Evolutionary conservation across 2,329 filamentous ascomycete genomes (phyloP), one percentile per base, ranked within the genome.

Genomic region (Mariannaea sp.): DNA sequence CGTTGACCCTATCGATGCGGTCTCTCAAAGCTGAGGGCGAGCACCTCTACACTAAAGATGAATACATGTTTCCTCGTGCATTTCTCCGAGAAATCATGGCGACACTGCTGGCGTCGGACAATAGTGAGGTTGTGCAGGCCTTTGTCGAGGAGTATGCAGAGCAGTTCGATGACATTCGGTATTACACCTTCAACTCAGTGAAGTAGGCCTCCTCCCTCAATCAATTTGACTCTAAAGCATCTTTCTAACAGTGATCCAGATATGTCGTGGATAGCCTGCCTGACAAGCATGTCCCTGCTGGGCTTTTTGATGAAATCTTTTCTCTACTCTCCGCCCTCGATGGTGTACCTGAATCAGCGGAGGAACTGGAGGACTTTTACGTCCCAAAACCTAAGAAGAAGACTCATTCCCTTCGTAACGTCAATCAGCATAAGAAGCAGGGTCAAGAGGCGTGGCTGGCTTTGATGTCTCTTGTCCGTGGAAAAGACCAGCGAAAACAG

Each of bases 371-470:
- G 56, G 80, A 85, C 58, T 90, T 90, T 67, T 93, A 87, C 67
- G 75, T 86, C 39, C 74, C 80, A 33, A 73, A 80, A 45, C 86
- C 88, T 7, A 79, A 81, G 63, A 88, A 88, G 70, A 86, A 84
- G 65, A 85, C 85, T 50, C 86, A 90, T 60, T 74, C 80, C 13
- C 75, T 92, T 10, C 78, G 79, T 40, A 89, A 87, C 3, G 73
- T 88, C 6, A 79, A 80, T 12, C 81, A 87, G 54, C 89, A 92
- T 74, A 93, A 89, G 73, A 88, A 84, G 66, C 84, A 86, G 62
- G 90, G 89, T 0, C 92, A 97, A 69, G 87, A 91, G 53, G 89
- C 91, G 3, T 97, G 93, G 93, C 75, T 96, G 14, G 82, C 88
- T 3, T 73, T 96, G 17, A 84, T 97, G 67, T 82, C 81, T 50